Conservation (phyloP, 1,284 basidiomycete species). For the Sparassis latifolia region DNA sequence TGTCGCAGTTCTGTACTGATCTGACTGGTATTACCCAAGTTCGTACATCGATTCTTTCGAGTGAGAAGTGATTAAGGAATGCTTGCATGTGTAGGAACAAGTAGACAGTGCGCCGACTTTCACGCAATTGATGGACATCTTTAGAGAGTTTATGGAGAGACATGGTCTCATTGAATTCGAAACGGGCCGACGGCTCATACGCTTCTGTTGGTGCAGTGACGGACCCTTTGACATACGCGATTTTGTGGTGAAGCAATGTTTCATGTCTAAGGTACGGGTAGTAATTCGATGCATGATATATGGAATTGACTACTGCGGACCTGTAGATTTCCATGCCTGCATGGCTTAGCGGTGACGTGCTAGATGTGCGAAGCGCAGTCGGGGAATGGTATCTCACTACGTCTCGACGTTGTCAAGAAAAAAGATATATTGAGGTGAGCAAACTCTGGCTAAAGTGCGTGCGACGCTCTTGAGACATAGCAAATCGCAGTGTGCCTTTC, state of each 20-base stretch:
- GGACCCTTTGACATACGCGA: constrained; percentile 81
- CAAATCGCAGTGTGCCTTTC: constrained; percentile 15
- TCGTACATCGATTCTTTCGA: constrained; percentile 8
- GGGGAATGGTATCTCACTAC: constrained; percentile 11
- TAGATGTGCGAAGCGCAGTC: constrained; percentile 64
- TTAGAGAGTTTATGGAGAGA: constrained; percentile 65
- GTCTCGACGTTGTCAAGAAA: too few species aligned
- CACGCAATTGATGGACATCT: constrained; percentile 55
- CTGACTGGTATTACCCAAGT: constrained; percentile 94
- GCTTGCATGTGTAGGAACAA: constrained; percentile 49
- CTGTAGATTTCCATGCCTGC: constrained; percentile 57
- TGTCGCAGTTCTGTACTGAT: constrained; percentile 80
- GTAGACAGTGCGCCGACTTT: constrained; percentile 79
- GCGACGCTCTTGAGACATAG: too few species aligned
- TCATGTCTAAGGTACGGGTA: constrained; percentile 65
- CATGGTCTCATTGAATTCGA: constrained; percentile 57
- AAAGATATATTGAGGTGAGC: too few species aligned
- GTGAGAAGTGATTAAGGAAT: not conserved
- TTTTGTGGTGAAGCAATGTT: constrained; percentile 83
- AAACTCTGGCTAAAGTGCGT: too few species aligned
- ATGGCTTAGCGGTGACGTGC: constrained; percentile 64
- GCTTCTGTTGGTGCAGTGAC: constrained; percentile 74
- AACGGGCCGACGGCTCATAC: constrained; percentile 48
- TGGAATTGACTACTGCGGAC: constrained; percentile 1
- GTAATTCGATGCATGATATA: constrained; percentile 5